phyloP scores from a whole-genome alignment of 495 filamentous ascomycete species.

The Haplographium delicatum region DNA sequence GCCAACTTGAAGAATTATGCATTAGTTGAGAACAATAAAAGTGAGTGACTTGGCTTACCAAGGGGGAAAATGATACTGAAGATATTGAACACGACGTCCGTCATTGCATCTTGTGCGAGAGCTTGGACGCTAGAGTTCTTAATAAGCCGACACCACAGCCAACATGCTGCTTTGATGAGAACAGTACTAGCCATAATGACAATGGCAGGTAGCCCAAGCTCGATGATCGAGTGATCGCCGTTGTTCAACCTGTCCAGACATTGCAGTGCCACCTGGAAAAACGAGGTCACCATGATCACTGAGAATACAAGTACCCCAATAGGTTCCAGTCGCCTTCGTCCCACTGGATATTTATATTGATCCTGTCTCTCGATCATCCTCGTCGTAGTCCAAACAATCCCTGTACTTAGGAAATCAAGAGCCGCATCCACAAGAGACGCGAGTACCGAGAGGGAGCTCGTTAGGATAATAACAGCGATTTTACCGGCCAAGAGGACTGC shows the following conservation, averaged over 20 bases:
- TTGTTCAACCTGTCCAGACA: conserved; percentile 62
- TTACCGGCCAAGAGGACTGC: conserved; percentile 71
- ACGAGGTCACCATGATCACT: conserved; percentile 81
- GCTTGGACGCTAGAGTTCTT: conserved; percentile 87
- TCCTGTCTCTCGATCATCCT: conserved; percentile 67
- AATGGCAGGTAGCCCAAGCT: conserved; percentile 68
- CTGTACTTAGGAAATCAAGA: conserved; percentile 81
- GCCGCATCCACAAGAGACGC: conserved; percentile 85
- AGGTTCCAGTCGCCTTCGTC: conserved; percentile 69
- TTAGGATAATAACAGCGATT: conserved; percentile 69
- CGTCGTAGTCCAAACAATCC: conserved; percentile 84
- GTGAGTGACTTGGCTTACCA: conserved; percentile 38
- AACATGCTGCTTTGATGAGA: conserved; percentile 74
- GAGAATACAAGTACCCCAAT: conserved; percentile 77
- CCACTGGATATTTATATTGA: conserved; percentile 78
- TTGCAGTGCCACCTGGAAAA: conserved; percentile 76
- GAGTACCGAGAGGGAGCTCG: conserved; percentile 80
- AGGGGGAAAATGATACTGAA: conserved; percentile 83
- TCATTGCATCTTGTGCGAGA: conserved; percentile 42
- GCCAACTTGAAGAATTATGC: conserved; percentile 49
- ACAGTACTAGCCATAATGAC: conserved; percentile 79
- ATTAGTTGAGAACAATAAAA: neutral
- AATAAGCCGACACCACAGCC: conserved; percentile 86
- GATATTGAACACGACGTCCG: conserved; percentile 79
- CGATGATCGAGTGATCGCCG: conserved; percentile 60